Percentiles rank a stretch among this genome's conserved stretches.
Conservation (phyloP, 2,329 filamentous ascomycete genomes). For the Chaetothyriales sp. region DNA sequence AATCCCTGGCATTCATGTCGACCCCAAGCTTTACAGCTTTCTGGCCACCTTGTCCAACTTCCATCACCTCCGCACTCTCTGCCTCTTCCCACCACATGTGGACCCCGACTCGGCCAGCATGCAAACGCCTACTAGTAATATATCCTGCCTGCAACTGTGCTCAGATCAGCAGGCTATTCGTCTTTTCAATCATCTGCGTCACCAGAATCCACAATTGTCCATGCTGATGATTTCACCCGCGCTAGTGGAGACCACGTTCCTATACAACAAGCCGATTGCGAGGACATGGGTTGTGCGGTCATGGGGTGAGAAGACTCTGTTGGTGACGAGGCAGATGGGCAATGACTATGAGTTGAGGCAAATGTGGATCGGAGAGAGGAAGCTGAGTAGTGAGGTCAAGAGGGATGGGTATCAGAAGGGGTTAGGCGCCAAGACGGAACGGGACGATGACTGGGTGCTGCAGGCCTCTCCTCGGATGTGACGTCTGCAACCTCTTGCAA, state of each 20-base stretch:
- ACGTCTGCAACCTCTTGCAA: no score
- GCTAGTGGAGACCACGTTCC: background rate
- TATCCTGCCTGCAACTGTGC: slow-evolving; percentile 3
- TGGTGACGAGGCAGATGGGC: slow-evolving; percentile 13
- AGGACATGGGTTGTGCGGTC: slow-evolving; percentile 16
- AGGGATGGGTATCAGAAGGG: slow-evolving; percentile 1
- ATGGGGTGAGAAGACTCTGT: slow-evolving; percentile 12
- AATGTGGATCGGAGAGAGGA: slow-evolving; percentile 15
- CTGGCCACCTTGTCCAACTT: slow-evolving; percentile 15
- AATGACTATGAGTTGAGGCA: slow-evolving; percentile 16
- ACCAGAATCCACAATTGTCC: slow-evolving; percentile 10
- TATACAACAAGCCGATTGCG: background rate
- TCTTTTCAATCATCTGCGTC: slow-evolving; percentile 15
- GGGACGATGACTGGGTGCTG: background rate
- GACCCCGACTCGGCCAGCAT: background rate
- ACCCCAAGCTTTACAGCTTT: slow-evolving; percentile 16
- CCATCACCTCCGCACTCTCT: slow-evolving; percentile 11
- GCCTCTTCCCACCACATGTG: slow-evolving; percentile 17
- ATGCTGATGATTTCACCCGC: slow-evolving; percentile 9
- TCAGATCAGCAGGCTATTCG: slow-evolving; percentile 15
- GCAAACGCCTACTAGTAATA: background rate
- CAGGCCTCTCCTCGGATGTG: background rate
- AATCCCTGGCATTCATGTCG: slow-evolving; percentile 17
- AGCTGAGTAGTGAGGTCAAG: slow-evolving; percentile 13
- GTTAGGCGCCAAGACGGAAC: background rate